Evolutionary conservation across 2,329 filamentous ascomycete genomes (phyloP), one percentile per base, ranked within the genome.

Genomic region (Talaromyces sp.): DNA sequence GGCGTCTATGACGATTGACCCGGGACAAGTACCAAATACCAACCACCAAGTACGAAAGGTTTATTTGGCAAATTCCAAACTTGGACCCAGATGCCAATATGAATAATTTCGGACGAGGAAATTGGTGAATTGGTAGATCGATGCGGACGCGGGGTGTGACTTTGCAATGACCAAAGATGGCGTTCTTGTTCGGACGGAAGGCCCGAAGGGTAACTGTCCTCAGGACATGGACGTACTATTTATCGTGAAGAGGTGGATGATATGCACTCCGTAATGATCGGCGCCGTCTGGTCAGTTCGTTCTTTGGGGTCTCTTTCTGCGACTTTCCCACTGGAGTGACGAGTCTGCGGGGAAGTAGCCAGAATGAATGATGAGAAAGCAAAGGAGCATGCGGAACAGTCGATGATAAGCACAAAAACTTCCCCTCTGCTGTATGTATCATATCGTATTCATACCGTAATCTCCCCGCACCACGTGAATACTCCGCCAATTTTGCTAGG

Each of bases 381-480:
- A 39, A 33, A 35, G 27, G 27, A 31, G 47, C 47, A 31, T n/a
- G 31, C 25, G 6, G 25, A 31, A 31, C 25, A 50, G 43, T 62
- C 59, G 19, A 50, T 49, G 31, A 49, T 50, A 50, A 50, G 33
- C 31, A 56, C 52, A 33, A 45, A 59, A 43, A 43, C 56, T 31
- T 27, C 61, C 50, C 61, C 61, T 35, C 37, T 35, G 31, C 33
- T 17, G 56, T 43, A 52, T 17, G 5, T 52, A n/a, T 59, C 3
- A 27, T 41, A 61, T 61, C 17, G 37, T 41, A 61, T 61, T 13
- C 2, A 52, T 5, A 2, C 11, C 13, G 49, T 61, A 56, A 50
- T 58, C 10, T 62, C 64, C 64, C 64, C 64, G 64, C 64, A 66
- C 25, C 59, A 66, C 59, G 59, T 62, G 59, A 64, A 57, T 22